These are phyloP conservation scores for Vitis hybrid DNA, from an alignment of 177 flowering plant species.

Conservation along the genomic window DNA sequence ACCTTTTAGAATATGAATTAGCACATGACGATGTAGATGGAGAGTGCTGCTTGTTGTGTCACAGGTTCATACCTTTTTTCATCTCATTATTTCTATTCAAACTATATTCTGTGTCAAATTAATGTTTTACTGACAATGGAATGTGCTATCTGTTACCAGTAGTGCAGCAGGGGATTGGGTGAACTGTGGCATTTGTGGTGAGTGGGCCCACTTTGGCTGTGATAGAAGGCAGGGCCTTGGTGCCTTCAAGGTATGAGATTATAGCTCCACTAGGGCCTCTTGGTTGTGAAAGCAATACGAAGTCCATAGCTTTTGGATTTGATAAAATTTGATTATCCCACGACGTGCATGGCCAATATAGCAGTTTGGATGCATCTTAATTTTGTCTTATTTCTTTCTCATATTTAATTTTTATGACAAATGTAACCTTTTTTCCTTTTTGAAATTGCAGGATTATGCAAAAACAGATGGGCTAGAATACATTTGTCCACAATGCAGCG, in stretches of 20 bases:
- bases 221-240: slow-evolving; percentile 97
- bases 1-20: slow-evolving; percentile 91
- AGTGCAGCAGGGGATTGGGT: slow-evolving; percentile 99
- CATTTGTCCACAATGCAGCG: slow-evolving; percentile 91
- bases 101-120: background rate
- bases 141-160: slow-evolving; percentile 42
- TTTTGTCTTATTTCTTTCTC: background rate
- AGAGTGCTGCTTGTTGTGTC: slow-evolving; percentile 95
- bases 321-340: too few species aligned
- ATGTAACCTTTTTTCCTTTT: background rate
- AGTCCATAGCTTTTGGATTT: too few species aligned
- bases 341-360: background rate
- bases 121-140: slow-evolving; percentile 12
- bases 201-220: slow-evolving; percentile 99
- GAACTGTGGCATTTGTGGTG: slow-evolving; percentile 95
- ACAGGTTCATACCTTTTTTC: slow-evolving; percentile 55
- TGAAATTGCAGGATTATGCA: slow-evolving; percentile 81
- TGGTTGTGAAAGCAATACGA: too few species aligned
- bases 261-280: background rate
- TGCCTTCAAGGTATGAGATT: slow-evolving; percentile 81
- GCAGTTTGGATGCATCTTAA: too few species aligned
- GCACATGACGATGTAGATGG: slow-evolving; percentile 99
- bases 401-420: background rate
- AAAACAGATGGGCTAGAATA: slow-evolving; percentile 98
- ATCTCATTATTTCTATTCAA: slow-evolving; percentile 1